A percentile compares a stretch with the other conserved stretches of the same genome.
Conservation (phyloP, 306 rosid genomes). For the Medicago lupulina region DNA sequence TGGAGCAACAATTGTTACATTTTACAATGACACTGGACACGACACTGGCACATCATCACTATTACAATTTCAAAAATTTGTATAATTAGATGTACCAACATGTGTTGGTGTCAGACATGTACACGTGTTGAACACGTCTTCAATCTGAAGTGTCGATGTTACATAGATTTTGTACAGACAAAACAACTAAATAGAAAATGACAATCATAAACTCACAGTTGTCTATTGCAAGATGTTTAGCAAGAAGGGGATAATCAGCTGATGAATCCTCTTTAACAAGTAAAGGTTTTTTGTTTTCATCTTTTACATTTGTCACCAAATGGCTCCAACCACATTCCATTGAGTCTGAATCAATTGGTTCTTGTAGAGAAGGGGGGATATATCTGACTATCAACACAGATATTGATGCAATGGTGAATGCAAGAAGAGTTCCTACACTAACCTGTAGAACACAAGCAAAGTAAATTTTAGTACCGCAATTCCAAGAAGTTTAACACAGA, state of each 20-base stretch:
- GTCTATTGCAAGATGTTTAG: conserved; percentile 48
- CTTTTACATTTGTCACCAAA: conserved; percentile 42
- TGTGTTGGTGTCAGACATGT: too few relatives aligned
- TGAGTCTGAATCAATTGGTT: conserved; percentile 55
- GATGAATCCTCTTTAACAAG: too few relatives aligned
- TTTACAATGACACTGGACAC: not conserved
- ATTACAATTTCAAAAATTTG: not conserved
- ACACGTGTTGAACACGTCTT: not conserved
- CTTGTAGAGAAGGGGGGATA: conserved; percentile 70
- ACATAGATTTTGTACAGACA: not conserved
- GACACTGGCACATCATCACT: not conserved
- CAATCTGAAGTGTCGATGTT: not conserved
- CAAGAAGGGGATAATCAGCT: too few relatives aligned
- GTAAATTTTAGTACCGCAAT: conserved; percentile 28
- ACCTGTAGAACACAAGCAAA: conserved; percentile 59
- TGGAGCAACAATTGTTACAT: not conserved
- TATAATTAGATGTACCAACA: not conserved
- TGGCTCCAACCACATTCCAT: conserved; percentile 26
- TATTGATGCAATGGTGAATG: conserved; percentile 81
- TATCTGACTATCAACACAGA: conserved; percentile 86
- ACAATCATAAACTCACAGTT: conserved; percentile 59
- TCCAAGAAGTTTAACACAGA: too few relatives aligned
- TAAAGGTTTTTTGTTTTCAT: conserved; percentile 48
- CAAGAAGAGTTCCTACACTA: conserved; percentile 93
- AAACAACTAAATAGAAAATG: conserved; percentile 6